phyloP scores from a whole-genome alignment of 768 basidiomycete genomes.

The Ramaria sp. region DNA sequence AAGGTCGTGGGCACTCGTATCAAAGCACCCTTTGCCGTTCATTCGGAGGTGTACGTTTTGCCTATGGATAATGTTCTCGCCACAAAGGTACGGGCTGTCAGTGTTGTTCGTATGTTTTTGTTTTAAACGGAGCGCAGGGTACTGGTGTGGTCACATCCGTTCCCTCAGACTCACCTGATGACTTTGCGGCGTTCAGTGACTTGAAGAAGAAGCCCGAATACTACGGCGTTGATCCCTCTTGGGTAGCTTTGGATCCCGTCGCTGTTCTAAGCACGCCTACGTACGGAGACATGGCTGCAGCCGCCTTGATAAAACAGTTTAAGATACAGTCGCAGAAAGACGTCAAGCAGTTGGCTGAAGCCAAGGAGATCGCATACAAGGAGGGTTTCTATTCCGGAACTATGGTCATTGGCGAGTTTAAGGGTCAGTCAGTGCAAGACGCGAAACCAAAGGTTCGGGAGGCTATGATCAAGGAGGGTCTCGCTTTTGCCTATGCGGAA shows the following conservation, averaged over 20 bases:
- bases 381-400: slow-evolving; percentile 95
- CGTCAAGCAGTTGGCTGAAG: slow-evolving; percentile 83
- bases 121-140: slow-evolving; percentile 34
- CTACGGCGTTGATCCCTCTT: slow-evolving; percentile 87
- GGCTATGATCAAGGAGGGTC: slow-evolving; percentile 61
- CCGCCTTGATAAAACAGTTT: slow-evolving; percentile 70
- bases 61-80: slow-evolving; percentile 98
- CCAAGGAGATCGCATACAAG: slow-evolving; percentile 97
- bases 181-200: slow-evolving; percentile 82
- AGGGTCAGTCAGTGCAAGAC: slow-evolving; percentile 79
- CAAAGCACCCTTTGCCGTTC: slow-evolving; percentile 73
- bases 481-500: slow-evolving; percentile 90
- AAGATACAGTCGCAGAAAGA: slow-evolving; percentile 97
- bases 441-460: slow-evolving; percentile 86
- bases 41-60: slow-evolving; percentile 84
- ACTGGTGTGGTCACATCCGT: slow-evolving; percentile 98
- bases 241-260: slow-evolving; percentile 77
- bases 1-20: slow-evolving; percentile 82
- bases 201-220: slow-evolving; percentile 93
- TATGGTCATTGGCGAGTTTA: slow-evolving; percentile 87
- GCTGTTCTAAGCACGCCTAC: slow-evolving; percentile 82
- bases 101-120: neutral
- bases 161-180: slow-evolving; percentile 97
- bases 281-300: slow-evolving; percentile 89
- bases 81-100: slow-evolving; percentile 53